Evolutionary conservation across 192 early-diverging fungal species (phyloP), one percentile per base, ranked within the genome.

Genomic region (Linnemannia zychae): DNA sequence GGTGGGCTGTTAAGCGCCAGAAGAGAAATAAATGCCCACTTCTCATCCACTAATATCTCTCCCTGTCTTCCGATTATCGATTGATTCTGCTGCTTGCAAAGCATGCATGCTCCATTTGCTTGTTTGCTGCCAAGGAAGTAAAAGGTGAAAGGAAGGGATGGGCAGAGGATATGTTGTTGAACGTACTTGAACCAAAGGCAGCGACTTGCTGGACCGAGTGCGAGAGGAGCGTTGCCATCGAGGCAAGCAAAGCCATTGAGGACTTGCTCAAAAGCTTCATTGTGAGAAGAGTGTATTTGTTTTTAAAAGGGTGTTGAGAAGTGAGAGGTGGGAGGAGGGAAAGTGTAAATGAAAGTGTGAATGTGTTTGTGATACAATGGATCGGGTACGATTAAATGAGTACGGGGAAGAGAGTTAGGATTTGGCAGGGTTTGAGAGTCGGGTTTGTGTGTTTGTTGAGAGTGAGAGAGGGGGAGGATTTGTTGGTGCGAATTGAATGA

Each of bases 171-270:
- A 13, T 4, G 33, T 24, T 38, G 34, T 0, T 69, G 36, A 40
- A 69, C 38, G 67, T 81, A 81, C 80, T 74, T 28, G 34, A 28
- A 15, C 80, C 80, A 60, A 71, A 71, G 6, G 80, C 80, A 34
- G 68, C 28, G 69, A 76, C 73, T n/a, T 44, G 72, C 40, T 63
- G 72, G 13, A 75, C 69, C 4, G 57, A 71, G 9, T 53, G 1
- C 11, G 73, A 63, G 4, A 76, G 63, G 28, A 75, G 15, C 7
- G 74, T 40, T 24, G 53, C 74, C 52, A 71, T 18, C 18, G 73
- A 60, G 46, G 50, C 38, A 49, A 57, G 53, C 80, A 81, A 34
- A 34, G 37, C 60, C 53, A 67, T 34, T 5, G 71, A 28, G 22
- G 66, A 40, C 24, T 34, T 18, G 22, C 66, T 53, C 28, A 70